These are phyloP conservation scores for Naegleria lovaniensis DNA, from an alignment of 208 protist genomes.

Conservation along the genomic window DNA sequence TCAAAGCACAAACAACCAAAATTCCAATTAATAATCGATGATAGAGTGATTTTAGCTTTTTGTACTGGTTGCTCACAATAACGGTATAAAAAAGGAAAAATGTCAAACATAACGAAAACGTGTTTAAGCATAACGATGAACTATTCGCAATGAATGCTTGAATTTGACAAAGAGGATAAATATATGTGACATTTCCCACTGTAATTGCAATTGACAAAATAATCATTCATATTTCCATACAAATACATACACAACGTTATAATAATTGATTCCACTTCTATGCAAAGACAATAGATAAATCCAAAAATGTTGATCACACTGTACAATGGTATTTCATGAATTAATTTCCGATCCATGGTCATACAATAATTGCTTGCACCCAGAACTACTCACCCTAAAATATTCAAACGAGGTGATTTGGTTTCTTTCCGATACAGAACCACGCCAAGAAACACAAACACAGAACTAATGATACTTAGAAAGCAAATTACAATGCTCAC, in stretches of 20 bases:
- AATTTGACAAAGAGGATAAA: slow-evolving; percentile 24
- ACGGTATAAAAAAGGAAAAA: neutral
- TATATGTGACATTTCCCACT: neutral
- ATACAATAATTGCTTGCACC: no score
- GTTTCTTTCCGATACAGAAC: neutral
- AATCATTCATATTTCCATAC: neutral
- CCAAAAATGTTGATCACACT: slow-evolving; percentile 9
- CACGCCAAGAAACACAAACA: neutral
- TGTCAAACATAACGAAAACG: neutral
- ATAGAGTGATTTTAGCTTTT: neutral
- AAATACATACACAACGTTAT: neutral
- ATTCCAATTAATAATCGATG: neutral
- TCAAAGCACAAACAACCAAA: neutral
- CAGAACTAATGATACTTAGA: neutral
- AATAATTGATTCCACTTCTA: neutral
- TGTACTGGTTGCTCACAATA: neutral
- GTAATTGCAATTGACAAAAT: neutral
- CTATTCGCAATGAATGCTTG: slow-evolving; percentile 12
- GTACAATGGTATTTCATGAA: neutral
- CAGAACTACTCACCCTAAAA: neutral
- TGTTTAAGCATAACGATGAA: neutral
- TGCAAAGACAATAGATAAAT: slow-evolving; percentile 6
- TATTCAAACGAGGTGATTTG: neutral
- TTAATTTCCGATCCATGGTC: neutral
- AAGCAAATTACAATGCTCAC: neutral